These are phyloP conservation scores for Vicia villosa DNA, from an alignment of 306 rosid genomes.

Conservation along the genomic window DNA sequence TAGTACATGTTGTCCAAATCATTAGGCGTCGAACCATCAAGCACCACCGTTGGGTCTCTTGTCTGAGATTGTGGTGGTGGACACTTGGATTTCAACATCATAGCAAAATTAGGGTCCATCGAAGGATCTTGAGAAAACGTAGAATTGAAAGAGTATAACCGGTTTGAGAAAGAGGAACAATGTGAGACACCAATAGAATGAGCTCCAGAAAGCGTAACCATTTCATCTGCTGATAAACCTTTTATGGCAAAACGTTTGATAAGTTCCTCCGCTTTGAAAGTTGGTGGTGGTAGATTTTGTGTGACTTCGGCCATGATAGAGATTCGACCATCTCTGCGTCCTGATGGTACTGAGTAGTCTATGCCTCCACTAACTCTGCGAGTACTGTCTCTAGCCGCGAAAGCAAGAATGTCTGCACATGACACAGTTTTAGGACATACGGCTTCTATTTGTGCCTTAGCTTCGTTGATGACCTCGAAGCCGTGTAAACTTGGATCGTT, in stretches of 20 bases:
- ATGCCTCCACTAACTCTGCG: conserved; percentile 30
- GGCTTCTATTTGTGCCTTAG: conserved; percentile 42
- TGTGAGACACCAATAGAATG: conserved; percentile 50
- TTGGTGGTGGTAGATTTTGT: conserved; percentile 38
- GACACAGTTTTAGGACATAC: conserved; percentile 44
- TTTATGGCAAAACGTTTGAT: conserved; percentile 1
- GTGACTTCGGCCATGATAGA: conserved; percentile 29
- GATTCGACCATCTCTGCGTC: conserved; percentile 47
- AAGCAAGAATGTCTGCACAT: conserved; percentile 48
- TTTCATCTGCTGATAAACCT: conserved; percentile 46
- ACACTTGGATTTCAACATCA: conserved; percentile 39
- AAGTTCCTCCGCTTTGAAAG: conserved; percentile 20
- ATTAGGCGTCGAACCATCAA: conserved; percentile 42
- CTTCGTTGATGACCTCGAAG: conserved; percentile 49
- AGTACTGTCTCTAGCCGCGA: conserved; percentile 50
- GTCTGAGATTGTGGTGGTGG: neutral
- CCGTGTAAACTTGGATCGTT: conserved; percentile 51
- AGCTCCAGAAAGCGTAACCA: conserved; percentile 52
- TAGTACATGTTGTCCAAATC: conserved; percentile 49
- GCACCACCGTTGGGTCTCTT: conserved; percentile 31
- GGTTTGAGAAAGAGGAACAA: conserved; percentile 43
- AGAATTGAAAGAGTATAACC: conserved; percentile 45
- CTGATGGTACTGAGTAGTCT: conserved; percentile 36
- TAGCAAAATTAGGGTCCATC: conserved; percentile 38
- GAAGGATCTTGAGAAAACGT: conserved; percentile 44